These are phyloP conservation scores for Roridomyces roridus DNA, from an alignment of 768 basidiomycete species.

Conservation along the genomic window DNA sequence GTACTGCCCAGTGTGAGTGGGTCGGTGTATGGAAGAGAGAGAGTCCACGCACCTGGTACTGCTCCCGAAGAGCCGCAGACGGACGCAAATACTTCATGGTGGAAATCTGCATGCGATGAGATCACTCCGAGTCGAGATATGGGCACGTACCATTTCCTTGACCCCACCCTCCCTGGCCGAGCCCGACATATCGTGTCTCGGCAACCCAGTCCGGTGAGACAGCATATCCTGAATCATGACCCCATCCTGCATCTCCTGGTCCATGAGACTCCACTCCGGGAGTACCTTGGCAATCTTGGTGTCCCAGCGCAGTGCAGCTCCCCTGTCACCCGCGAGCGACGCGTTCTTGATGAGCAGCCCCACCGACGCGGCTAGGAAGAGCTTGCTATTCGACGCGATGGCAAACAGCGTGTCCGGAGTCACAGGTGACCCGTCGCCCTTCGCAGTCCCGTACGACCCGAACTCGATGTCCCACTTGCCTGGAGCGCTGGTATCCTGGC, in stretches of 20 bases:
- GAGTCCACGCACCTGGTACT: conserved; percentile 33
- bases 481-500: conserved; percentile 33
- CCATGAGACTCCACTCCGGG: conserved; percentile 44
- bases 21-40: too few relatives aligned
- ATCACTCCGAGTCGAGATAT: not conserved
- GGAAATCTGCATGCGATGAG: conserved; percentile 34
- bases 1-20: conserved; percentile 33
- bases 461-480: conserved; percentile 45
- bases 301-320: conserved; percentile 39
- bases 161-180: conserved; percentile 34
- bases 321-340: conserved; percentile 38
- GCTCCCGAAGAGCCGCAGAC: conserved; percentile 46
- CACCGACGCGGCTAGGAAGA: conserved; percentile 43
- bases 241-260: conserved; percentile 37
- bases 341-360: conserved; percentile 46
- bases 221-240: conserved; percentile 47
- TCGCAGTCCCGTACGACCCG: conserved; percentile 42
- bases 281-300: conserved; percentile 43
- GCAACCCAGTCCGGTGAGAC: conserved; percentile 50
- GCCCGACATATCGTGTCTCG: conserved; percentile 46
- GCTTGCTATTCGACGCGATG: conserved; percentile 51
- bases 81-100: conserved; percentile 44
- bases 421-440: conserved; percentile 37
- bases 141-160: conserved; percentile 41
- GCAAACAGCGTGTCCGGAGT: conserved; percentile 50